Evolutionary conservation across 495 filamentous ascomycete species (phyloP).

Genomic region (Acidiella bohemica): DNA sequence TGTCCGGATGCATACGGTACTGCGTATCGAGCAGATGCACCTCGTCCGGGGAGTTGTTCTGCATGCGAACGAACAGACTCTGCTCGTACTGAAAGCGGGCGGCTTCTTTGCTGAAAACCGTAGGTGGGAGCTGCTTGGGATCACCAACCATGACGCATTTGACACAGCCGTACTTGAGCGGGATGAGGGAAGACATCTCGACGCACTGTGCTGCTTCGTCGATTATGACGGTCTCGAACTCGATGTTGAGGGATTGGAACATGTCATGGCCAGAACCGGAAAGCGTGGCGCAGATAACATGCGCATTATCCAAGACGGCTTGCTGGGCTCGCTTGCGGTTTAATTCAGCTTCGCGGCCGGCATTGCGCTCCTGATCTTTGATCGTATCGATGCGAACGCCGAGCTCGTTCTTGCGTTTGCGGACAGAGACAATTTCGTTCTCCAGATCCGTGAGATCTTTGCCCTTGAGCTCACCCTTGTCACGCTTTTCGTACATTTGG

Average conservation of each 20-base stretch:
- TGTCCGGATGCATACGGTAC: slow-evolving; percentile 98
- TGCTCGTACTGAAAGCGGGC: slow-evolving; percentile 92
- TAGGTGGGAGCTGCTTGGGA: slow-evolving; percentile 91
- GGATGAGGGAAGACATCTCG: slow-evolving; percentile 90
- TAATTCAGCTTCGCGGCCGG: slow-evolving; percentile 68
- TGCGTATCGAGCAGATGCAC: slow-evolving; percentile 93
- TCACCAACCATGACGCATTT: slow-evolving; percentile 97
- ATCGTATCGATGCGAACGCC: slow-evolving; percentile 71
- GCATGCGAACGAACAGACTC: slow-evolving; percentile 96
- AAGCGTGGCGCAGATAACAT: slow-evolving; percentile 89
- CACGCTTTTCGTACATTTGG: slow-evolving; percentile 45
- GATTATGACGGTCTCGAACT: slow-evolving; percentile 97
- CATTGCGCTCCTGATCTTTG: slow-evolving; percentile 67
- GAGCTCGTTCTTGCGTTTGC: slow-evolving; percentile 62
- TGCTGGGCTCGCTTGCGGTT: slow-evolving; percentile 74
- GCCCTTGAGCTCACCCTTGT: slow-evolving; percentile 52
- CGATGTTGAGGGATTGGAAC: slow-evolving; percentile 85
- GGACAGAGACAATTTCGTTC: slow-evolving; percentile 58
- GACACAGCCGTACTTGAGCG: slow-evolving; percentile 89
- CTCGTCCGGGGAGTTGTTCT: slow-evolving; percentile 71
- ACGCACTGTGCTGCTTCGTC: slow-evolving; percentile 98
- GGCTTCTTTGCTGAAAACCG: slow-evolving; percentile 84
- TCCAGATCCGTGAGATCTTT: slow-evolving; percentile 52
- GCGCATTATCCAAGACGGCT: slow-evolving; percentile 73
- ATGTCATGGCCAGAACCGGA: slow-evolving; percentile 95